These are phyloP conservation scores for Tuber microsphaerosporum DNA, from an alignment of 495 filamentous ascomycete species.

Conservation along the genomic window DNA sequence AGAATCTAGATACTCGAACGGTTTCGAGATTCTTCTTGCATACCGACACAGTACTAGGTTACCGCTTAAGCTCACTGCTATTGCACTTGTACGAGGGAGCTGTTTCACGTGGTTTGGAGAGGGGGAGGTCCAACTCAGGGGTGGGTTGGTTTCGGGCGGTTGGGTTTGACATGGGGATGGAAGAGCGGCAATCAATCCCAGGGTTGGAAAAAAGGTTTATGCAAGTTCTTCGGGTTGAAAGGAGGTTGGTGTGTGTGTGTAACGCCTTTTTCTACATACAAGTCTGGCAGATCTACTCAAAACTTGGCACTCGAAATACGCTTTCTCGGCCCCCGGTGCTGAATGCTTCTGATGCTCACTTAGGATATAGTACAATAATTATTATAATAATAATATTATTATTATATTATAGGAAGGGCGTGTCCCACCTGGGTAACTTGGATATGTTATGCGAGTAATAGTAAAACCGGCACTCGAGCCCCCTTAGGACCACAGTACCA, in stretches of 20 bases:
- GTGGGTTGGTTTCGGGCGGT: neutral
- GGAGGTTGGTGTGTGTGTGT: no score
- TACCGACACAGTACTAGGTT: neutral
- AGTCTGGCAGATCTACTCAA: no score
- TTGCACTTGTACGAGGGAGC: neutral
- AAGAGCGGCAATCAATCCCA: neutral
- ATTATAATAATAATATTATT: no score
- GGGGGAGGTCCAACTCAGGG: neutral
- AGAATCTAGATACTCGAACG: neutral
- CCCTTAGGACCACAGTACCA: neutral
- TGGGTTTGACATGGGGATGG: neutral
- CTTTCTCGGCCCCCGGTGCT: no score
- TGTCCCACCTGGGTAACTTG: neutral
- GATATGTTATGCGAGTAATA: neutral
- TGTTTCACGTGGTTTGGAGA: neutral
- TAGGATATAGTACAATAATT: neutral
- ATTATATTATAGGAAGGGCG: neutral
- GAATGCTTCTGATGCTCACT: neutral
- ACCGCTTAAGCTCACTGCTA: neutral
- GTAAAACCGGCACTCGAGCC: neutral
- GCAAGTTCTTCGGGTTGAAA: no score
- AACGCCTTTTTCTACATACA: no score
- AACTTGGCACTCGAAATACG: no score
- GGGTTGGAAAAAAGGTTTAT: no score
- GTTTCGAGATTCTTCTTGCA: neutral